These are phyloP conservation scores for Linnemannia schmuckeri DNA, from an alignment of 192 early-diverging fungal genomes.

Conservation along the genomic window DNA sequence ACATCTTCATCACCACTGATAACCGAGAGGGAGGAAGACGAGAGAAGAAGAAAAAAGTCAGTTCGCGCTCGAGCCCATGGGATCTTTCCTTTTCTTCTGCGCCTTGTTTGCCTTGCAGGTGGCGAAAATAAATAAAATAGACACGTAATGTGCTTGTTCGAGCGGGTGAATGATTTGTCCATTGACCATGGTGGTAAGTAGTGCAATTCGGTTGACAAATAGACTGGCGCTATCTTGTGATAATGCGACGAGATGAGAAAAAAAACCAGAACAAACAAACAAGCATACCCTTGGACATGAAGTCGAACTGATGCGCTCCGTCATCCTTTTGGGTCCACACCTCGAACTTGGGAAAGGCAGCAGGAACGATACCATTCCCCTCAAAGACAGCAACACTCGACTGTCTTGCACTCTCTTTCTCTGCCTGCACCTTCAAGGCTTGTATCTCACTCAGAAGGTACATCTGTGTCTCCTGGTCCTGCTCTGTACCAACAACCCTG, in stretches of 20 bases:
- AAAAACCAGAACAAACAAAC: background rate
- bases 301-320: constrained; percentile 78
- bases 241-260: background rate
- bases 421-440: constrained; percentile 20
- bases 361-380: background rate
- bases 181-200: background rate
- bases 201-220: background rate
- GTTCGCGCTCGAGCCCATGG: background rate
- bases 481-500: constrained; percentile 65
- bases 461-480: constrained; percentile 32
- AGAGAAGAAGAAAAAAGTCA: background rate
- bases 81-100: background rate
- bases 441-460: constrained; percentile 38
- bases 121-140: too few species aligned
- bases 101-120: background rate
- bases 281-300: constrained; percentile 73
- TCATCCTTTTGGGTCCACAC: constrained; percentile 69
- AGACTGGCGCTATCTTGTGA: background rate
- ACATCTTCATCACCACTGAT: constrained; percentile 72
- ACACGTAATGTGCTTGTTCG: too few species aligned
- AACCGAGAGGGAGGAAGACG: too few species aligned
- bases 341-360: constrained; percentile 59
- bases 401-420: background rate
- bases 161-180: too few species aligned
- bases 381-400: background rate